Evolutionary conservation across 2,329 filamentous ascomycete species (phyloP).

Genomic region (Zymoseptoria ardabiliae): DNA sequence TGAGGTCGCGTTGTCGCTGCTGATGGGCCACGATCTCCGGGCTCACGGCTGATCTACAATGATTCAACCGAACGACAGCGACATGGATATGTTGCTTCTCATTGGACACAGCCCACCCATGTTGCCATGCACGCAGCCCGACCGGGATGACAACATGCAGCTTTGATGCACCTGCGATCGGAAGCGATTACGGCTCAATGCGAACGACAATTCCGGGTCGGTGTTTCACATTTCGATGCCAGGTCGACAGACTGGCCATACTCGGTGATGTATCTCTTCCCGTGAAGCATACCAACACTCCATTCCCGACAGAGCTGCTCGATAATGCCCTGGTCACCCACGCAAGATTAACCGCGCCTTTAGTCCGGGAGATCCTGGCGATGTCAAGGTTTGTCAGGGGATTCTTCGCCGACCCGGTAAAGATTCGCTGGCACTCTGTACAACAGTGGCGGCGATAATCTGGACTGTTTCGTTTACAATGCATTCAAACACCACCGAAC

Average conservation of each 20-base stretch:
- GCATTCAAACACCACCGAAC: not conserved
- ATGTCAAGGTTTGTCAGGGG: not conserved
- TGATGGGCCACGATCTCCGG: not conserved
- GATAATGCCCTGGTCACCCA: not conserved
- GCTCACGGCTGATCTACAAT: not conserved
- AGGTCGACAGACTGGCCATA: not conserved
- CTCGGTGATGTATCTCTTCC: not conserved
- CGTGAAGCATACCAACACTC: not conserved
- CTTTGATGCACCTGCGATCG: not conserved
- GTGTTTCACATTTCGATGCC: not conserved
- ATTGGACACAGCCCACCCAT: not conserved
- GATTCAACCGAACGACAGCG: not conserved
- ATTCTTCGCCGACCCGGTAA: not conserved
- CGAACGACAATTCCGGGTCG: not conserved
- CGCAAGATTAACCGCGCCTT: not conserved
- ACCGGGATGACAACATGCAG: not conserved
- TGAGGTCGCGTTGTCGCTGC: not conserved
- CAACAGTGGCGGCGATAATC: not conserved
- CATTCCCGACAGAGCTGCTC: not conserved
- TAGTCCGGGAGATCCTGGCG: not conserved
- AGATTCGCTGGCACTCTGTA: not conserved
- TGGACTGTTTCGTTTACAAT: not conserved
- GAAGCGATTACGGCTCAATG: not conserved
- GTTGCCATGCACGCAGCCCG: not conserved
- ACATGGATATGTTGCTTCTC: not conserved